A percentile compares a stretch with the other conserved stretches of the same genome.
Conservation (phyloP, 1,284 basidiomycete genomes). For the Blastosporella zonata region DNA sequence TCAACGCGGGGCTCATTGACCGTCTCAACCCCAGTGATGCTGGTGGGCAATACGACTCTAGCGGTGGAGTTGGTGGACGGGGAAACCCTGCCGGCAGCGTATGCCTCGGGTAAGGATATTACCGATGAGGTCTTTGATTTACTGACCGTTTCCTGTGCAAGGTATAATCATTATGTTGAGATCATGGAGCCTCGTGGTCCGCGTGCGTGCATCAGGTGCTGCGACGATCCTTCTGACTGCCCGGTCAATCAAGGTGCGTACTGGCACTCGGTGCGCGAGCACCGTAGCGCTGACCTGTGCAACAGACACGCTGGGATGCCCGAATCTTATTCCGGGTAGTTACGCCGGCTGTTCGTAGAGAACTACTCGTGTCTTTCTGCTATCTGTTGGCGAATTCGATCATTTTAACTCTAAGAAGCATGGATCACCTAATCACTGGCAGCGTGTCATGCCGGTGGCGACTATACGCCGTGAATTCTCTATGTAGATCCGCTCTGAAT, state of each 20-base stretch:
- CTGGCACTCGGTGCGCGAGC: background rate
- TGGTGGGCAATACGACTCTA: slow-evolving; percentile 52
- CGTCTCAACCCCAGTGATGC: slow-evolving; percentile 41
- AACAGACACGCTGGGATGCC: slow-evolving; percentile 33
- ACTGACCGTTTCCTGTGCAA: slow-evolving; percentile 21
- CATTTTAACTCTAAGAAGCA: background rate
- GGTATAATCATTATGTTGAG: slow-evolving; percentile 50
- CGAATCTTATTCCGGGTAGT: slow-evolving; percentile 34
- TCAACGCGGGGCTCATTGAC: slow-evolving; percentile 37
- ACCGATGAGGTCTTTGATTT: background rate
- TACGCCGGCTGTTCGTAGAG: slow-evolving; percentile 25
- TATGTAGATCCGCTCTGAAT: too few species aligned
- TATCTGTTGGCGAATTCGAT: too few species aligned
- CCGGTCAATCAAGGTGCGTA: slow-evolving; percentile 37
- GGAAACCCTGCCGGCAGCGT: slow-evolving; percentile 49
- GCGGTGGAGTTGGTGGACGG: slow-evolving; percentile 39
- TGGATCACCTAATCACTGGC: too few species aligned
- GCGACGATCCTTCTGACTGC: slow-evolving; percentile 44
- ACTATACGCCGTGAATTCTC: too few species aligned
- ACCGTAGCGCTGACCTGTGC: background rate
- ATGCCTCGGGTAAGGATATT: slow-evolving; percentile 38
- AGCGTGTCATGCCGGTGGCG: too few species aligned
- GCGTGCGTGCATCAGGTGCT: slow-evolving; percentile 50
- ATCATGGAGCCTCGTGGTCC: slow-evolving; percentile 43
- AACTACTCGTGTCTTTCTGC: background rate